Percentiles rank a stretch among this genome's conserved stretches.
phyloP scores from a whole-genome alignment of 2,329 filamentous ascomycete genomes.

The Colletotrichum sidae region DNA sequence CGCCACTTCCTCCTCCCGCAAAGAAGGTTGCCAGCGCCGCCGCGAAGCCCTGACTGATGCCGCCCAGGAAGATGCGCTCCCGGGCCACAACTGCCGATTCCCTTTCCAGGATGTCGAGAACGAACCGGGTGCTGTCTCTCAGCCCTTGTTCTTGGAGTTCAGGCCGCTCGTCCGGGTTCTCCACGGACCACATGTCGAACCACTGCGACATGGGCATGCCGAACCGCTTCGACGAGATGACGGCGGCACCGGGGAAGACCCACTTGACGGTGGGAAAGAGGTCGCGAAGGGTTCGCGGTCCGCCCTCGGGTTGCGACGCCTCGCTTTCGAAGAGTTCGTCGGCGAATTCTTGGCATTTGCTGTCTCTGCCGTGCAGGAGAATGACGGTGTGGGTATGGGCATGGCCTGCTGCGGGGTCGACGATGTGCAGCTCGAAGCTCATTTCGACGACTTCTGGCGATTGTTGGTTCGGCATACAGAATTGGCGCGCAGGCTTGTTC shows the following conservation, averaged over 20 bases:
- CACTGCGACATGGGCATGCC: conserved; percentile 42
- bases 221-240: conserved; percentile 39
- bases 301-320: conserved; percentile 38
- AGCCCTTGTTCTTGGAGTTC: conserved; percentile 42
- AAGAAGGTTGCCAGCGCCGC: conserved; percentile 39
- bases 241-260: conserved; percentile 44
- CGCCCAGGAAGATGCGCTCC: conserved; percentile 44
- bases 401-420: not conserved
- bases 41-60: conserved; percentile 48
- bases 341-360: conserved; percentile 51
- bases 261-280: conserved; percentile 42
- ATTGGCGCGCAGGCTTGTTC: too few species aligned
- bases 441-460: not conserved
- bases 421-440: not conserved
- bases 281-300: conserved; percentile 40
- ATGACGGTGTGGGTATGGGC: conserved; percentile 58
- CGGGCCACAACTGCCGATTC: conserved; percentile 41
- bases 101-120: conserved; percentile 38
- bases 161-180: conserved; percentile 30
- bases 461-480: too few species aligned
- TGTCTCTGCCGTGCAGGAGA: conserved; percentile 58
- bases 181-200: conserved; percentile 44
- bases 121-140: conserved; percentile 37
- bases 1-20: conserved; percentile 6
- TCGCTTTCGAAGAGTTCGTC: conserved; percentile 54